A percentile compares a stretch with the other conserved stretches of the same genome.
Conservation (phyloP, 2,329 filamentous ascomycete genomes). For the Tolypocladium tropicale region DNA sequence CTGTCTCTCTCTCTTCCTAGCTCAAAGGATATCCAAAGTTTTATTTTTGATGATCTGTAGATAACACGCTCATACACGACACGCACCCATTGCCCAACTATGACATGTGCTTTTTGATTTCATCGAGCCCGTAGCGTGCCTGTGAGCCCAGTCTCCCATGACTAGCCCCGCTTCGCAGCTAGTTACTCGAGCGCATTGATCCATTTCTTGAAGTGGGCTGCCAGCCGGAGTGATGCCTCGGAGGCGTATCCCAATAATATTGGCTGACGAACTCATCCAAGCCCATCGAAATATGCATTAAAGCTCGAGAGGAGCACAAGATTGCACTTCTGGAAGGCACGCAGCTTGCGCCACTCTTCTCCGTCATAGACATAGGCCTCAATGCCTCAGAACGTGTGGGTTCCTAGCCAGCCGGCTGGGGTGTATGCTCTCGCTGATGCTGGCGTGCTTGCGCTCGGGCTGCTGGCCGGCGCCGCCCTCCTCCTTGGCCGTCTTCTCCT, state of each 20-base stretch:
- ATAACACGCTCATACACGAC: slow-evolving; percentile 3
- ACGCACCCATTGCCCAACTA: neutral
- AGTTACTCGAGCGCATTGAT: neutral
- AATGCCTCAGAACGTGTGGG: slow-evolving; percentile 3
- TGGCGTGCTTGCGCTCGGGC: slow-evolving; percentile 11
- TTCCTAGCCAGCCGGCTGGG: slow-evolving; percentile 35
- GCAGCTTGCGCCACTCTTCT: too few relatives aligned
- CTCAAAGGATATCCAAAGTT: slow-evolving; percentile 8
- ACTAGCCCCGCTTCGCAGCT: neutral
- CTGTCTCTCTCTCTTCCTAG: slow-evolving; percentile 10
- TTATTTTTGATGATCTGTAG: slow-evolving; percentile 6
- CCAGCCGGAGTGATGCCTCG: neutral
- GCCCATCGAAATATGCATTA: neutral
- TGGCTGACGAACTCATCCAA: neutral
- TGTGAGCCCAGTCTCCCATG: neutral
- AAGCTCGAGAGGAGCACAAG: neutral
- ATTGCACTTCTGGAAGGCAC: neutral
- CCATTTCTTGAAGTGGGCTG: too few relatives aligned
- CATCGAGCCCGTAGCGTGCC: neutral
- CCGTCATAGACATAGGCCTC: neutral
- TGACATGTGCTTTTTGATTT: neutral
- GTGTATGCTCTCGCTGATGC: slow-evolving; percentile 30
- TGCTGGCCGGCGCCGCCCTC: slow-evolving; percentile 14
- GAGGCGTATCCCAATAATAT: neutral
- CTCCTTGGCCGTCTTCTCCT: slow-evolving; percentile 30